Evolutionary conservation across 176 grass and related monocot genomes (phyloP), one percentile per base, ranked within the genome.

Genomic region (Aegilops longissima): DNA sequence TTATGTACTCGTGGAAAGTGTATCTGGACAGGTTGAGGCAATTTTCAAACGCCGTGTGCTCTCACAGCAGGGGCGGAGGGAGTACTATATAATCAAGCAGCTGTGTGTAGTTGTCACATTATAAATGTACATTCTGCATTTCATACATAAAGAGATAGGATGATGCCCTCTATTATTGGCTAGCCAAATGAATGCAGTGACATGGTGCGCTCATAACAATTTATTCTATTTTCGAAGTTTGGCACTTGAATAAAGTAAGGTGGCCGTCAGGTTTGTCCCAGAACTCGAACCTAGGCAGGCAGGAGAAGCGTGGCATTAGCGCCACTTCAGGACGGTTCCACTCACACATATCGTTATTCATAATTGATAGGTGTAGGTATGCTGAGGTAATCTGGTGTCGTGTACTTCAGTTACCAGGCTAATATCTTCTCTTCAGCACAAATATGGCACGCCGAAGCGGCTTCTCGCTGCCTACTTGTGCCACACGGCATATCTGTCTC

Each of bases 401-500:
- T 75, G 44, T 40, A 58, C 23, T 47, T 76, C 77, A 75, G 12
- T 70, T 59, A 58, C 39, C 77, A 86, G 61, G 9, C 7, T 76
- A 25, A 33, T 17, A 34, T 69, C 18, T 72, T 85, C 45, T 47
- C 24, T 27, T 81, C n/a, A 11, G 31, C 14, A 45, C 14, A 33
- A 77, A 80, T 8, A 79, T 42, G 63, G 14, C 70, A 44, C 21
- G 18, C 70, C 21, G 66, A 17, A 61, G 31, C 74, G 33, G 44
- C 23, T 72, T 10, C 36, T 77, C 83, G 49, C 20, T 52, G 86
- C 81, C 89, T 89, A 98, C 70, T 91, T 98, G 40, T 91, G 90
- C 97, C 97, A 99, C 16, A 96, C 94, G 34, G 97, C 97, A 33
- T 99, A 99, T 99, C 89, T 86, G 27, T 82, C 66, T 23, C 97